Base-by-base conservation (phyloP, 129 eudicot species). In the Flaveria ramosissima region DNA sequence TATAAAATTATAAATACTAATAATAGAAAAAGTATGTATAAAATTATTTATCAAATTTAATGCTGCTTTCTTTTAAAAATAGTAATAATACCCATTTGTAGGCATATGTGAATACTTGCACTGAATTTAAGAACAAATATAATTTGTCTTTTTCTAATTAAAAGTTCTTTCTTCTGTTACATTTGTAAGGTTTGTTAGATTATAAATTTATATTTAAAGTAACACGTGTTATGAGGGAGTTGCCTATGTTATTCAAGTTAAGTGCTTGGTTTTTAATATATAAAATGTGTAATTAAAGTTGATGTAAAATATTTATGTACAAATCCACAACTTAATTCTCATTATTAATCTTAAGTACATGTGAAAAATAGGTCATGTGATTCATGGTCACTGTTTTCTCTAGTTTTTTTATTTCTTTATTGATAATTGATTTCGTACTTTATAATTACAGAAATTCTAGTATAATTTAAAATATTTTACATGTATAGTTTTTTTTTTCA, bases 111-210 rank as follows among this genome's bases (percentile, higher is more conserved):
- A 64, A 32, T 64, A 36, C 47, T 64, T 12, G 46, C 23, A 64
- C 70, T 7, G 57, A 70, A 14, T 14, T 45, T 45, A 48, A 47
- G 39, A 46, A 19, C n/a, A n/a, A 51, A 11, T 17, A 51, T 48
- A 52, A n/a, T 17, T 52, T 71, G 76, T 50, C 76, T 39, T 52
- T 32, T 71, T 71, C 14, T 27, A 27, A 17, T 27, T 30, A 56
- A 51, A 50, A 27, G 76, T 30, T 27, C 9, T 32, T 71, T 17
- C 32, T 30, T 27, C 46, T 71, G 76, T 71, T 20, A 10, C 42
- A 19, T 56, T 56, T 30, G 46, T 71, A 27, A 55, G 14, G 26
- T 5, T 9, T n/a, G 50, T 41, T n/a, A 19, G 26, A 66, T n/a
- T 30, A 30, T 30, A 30, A 30, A 30, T 30, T 30, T 66, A 36